phyloP scores from a whole-genome alignment of 2,329 filamentous ascomycete species.

The Dactylellina leptospora region DNA sequence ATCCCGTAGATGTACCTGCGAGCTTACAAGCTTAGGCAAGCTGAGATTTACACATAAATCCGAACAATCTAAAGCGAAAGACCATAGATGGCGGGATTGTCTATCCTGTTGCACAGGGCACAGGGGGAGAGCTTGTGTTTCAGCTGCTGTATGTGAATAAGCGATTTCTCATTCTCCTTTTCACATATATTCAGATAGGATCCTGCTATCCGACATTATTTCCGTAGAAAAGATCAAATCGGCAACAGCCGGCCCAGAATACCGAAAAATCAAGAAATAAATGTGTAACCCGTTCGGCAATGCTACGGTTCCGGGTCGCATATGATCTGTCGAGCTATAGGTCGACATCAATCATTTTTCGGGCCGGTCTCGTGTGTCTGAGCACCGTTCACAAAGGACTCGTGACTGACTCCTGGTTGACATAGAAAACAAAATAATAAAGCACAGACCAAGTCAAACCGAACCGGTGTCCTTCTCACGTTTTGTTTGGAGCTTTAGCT shows the following conservation, averaged over 20 bases:
- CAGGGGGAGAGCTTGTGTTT: conserved; percentile 28
- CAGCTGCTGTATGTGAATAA: conserved; percentile 33
- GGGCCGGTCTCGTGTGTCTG: conserved; percentile 5
- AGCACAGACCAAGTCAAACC: conserved; percentile 33
- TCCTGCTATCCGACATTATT: too few species aligned
- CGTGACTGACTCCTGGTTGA: conserved; percentile 6
- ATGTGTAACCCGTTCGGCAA: conserved; percentile 12
- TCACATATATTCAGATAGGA: too few species aligned
- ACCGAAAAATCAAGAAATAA: not conserved
- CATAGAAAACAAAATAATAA: conserved; percentile 1
- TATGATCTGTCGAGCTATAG: not conserved
- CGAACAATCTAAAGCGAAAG: too few species aligned
- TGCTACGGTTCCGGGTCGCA: not conserved
- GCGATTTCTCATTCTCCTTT: too few species aligned
- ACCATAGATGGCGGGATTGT: too few species aligned
- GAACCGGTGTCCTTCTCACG: not conserved
- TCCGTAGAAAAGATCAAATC: conserved; percentile 2
- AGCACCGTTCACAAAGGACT: too few species aligned
- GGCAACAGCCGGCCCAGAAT: conserved; percentile 24
- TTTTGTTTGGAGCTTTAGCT: not conserved
- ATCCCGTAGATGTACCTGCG: not conserved
- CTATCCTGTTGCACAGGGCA: not conserved
- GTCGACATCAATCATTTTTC: not conserved
- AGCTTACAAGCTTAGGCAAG: conserved; percentile 8
- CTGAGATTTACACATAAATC: too few species aligned